Evolutionary conservation across 129 eudicot genomes (phyloP).

Genomic region (Centrapalus pauciflorus): DNA sequence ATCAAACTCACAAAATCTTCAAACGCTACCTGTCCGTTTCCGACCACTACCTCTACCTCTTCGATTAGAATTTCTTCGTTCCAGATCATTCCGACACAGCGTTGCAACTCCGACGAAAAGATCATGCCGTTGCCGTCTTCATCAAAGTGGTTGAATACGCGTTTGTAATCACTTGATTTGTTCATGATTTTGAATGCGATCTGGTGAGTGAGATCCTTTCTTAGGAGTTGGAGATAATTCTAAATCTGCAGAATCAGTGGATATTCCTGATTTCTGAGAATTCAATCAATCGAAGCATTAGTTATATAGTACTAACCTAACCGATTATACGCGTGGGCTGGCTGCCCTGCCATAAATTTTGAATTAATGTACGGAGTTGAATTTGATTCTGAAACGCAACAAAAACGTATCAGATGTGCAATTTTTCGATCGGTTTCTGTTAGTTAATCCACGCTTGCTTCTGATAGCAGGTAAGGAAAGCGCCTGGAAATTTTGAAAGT

Average conservation of each 20-base stretch:
- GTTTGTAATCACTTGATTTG: neutral
- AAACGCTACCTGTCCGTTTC: conserved; percentile 10
- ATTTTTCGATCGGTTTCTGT: conserved; percentile 5
- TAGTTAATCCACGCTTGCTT: neutral
- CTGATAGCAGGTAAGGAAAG: conserved; percentile 9
- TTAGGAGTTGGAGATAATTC: neutral
- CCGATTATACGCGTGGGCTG: conserved; percentile 5
- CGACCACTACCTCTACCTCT: conserved; percentile 1
- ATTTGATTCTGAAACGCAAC: conserved; percentile 11
- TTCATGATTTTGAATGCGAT: conserved; percentile 6
- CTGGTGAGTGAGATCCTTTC: neutral
- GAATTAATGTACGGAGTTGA: neutral
- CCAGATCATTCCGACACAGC: neutral
- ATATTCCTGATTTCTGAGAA: neutral
- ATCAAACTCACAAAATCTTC: conserved; percentile 9
- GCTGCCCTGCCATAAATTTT: neutral
- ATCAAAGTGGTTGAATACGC: neutral
- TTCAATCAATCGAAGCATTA: neutral
- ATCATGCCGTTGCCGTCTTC: conserved; percentile 2
- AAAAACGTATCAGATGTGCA: neutral
- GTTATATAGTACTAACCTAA: conserved; percentile 21
- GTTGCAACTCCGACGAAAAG: neutral
- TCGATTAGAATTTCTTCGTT: neutral
- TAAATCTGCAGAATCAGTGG: neutral
- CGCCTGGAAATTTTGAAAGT: neutral